These are phyloP conservation scores for Monilinia fructicola DNA, from an alignment of 2,329 filamentous ascomycete species.

Conservation along the genomic window DNA sequence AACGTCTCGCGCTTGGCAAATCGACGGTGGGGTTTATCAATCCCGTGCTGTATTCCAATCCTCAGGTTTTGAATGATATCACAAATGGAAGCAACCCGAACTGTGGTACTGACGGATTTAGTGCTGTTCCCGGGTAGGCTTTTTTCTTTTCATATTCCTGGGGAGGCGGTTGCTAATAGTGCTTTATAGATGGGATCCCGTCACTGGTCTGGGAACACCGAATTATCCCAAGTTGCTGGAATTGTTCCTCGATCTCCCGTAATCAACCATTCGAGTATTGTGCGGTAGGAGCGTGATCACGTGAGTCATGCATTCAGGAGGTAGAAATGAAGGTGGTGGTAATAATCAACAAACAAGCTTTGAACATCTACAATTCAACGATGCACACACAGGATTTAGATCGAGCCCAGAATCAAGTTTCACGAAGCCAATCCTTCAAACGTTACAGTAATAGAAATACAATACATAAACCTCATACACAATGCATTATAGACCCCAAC, in stretches of 20 bases:
- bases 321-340: too few relatives aligned
- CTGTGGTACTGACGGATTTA: constrained; percentile 40
- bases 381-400: not conserved
- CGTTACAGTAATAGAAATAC: not conserved
- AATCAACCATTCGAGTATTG: not conserved
- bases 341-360: not conserved
- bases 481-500: not conserved
- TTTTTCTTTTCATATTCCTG: not conserved
- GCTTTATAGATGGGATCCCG: constrained; percentile 37
- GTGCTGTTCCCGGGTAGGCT: constrained; percentile 36
- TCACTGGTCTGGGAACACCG: constrained; percentile 41
- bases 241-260: constrained; percentile 32
- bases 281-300: not conserved
- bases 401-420: not conserved
- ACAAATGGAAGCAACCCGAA: constrained; percentile 39
- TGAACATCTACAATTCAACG: not conserved
- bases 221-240: constrained; percentile 32
- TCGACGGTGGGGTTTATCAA: constrained; percentile 45
- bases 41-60: constrained; percentile 37
- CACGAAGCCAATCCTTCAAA: not conserved
- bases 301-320: not conserved
- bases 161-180: not conserved
- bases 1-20: constrained; percentile 41
- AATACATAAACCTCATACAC: not conserved
- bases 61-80: constrained; percentile 40